phyloP scores from a whole-genome alignment of 352 stramenopile genomes.

The Globisporangium carolinianum region DNA sequence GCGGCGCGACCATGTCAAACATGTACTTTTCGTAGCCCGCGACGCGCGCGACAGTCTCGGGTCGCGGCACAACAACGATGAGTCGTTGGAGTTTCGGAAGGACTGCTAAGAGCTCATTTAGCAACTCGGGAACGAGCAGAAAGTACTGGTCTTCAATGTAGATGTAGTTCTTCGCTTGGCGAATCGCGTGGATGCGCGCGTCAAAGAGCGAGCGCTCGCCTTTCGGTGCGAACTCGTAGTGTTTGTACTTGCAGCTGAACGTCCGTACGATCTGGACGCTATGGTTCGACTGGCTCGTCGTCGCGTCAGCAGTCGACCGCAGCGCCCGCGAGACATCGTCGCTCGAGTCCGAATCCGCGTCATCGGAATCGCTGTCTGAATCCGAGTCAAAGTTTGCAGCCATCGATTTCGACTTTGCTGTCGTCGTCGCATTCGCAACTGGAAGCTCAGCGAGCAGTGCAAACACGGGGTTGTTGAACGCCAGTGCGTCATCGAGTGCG shows the following conservation, averaged over 20 bases:
- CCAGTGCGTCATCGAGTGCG: conserved; percentile 22
- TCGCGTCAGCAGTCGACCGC: background rate
- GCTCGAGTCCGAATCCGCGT: conserved; percentile 25
- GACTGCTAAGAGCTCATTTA: conserved; percentile 33
- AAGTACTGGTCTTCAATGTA: conserved; percentile 75
- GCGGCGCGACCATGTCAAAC: conserved; percentile 43
- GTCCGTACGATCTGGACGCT: conserved; percentile 51
- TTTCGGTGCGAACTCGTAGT: conserved; percentile 43
- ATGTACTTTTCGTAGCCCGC: conserved; percentile 21
- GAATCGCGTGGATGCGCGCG: conserved; percentile 42
- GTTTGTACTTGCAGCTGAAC: conserved; percentile 44
- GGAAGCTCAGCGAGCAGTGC: conserved; percentile 17
- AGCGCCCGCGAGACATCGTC: conserved; percentile 26
- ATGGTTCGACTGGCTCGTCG: conserved; percentile 10
- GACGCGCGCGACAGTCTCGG: conserved; percentile 16
- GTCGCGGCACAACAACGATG: conserved; percentile 33
- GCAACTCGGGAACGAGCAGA: conserved; percentile 32
- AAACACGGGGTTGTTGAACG: conserved; percentile 38
- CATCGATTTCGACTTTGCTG: background rate
- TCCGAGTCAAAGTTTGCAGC: conserved; percentile 13
- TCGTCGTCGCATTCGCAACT: conserved; percentile 28
- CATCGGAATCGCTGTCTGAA: too few species aligned
- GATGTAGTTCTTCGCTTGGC: conserved; percentile 51
- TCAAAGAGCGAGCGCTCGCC: conserved; percentile 46
- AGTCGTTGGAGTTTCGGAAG: conserved; percentile 39